Conservation (phyloP, 1,284 basidiomycete genomes). For the Ceratobasidium sp. region DNA sequence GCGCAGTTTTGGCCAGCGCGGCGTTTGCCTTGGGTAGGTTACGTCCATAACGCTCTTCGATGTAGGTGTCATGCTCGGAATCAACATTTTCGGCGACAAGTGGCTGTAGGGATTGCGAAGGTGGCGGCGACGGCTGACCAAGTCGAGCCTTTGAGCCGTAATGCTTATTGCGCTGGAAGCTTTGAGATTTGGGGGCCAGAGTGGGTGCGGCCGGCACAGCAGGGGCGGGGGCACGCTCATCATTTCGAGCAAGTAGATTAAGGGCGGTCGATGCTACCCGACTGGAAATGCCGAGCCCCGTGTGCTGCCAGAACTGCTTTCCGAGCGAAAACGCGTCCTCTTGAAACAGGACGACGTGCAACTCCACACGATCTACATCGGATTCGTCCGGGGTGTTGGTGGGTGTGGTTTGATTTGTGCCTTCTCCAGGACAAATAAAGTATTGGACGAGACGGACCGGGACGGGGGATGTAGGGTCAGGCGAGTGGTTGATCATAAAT, state of each 20-base stretch:
- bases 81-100: slow-evolving; percentile 51
- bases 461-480: slow-evolving; percentile 53
- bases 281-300: slow-evolving; percentile 87
- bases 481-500: slow-evolving; percentile 68
- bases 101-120: slow-evolving; percentile 40
- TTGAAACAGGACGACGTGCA: slow-evolving; percentile 84
- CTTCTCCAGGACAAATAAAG: slow-evolving; percentile 64
- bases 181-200: slow-evolving; percentile 55
- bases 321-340: slow-evolving; percentile 68
- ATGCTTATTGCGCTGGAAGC: slow-evolving; percentile 61
- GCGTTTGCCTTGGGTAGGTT: slow-evolving; percentile 82
- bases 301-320: slow-evolving; percentile 96
- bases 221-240: slow-evolving; percentile 43
- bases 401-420: slow-evolving; percentile 45
- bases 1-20: slow-evolving; percentile 78
- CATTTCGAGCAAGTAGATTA: slow-evolving; percentile 57
- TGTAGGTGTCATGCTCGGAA: slow-evolving; percentile 58
- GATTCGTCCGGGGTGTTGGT: slow-evolving; percentile 47
- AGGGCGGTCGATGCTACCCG: slow-evolving; percentile 85
- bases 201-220: slow-evolving; percentile 46
- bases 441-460: slow-evolving; percentile 74
- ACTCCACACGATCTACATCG: slow-evolving; percentile 53
- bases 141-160: slow-evolving; percentile 46
- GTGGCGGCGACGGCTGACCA: slow-evolving; percentile 39
- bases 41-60: slow-evolving; percentile 95